These are phyloP conservation scores for Cystobasidium slooffiae DNA, from an alignment of 1,284 basidiomycete genomes.

Conservation along the genomic window DNA sequence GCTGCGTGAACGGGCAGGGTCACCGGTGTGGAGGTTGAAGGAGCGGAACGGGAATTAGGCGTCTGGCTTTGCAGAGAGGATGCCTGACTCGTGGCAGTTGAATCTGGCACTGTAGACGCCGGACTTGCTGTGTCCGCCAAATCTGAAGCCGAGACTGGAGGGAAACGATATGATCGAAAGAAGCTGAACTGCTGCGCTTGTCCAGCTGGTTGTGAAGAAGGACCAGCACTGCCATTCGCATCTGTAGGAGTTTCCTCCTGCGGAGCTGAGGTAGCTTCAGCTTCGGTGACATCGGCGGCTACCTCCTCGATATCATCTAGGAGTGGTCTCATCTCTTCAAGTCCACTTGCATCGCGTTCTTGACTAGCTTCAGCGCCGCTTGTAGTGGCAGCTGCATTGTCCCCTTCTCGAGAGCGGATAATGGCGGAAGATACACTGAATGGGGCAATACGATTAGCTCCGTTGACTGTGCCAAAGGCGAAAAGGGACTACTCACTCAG, in stretches of 20 bases:
- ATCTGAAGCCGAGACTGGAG: not conserved
- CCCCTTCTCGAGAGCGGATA: not conserved
- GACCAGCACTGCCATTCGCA: no score
- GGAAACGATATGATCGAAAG: slow-evolving; percentile 45
- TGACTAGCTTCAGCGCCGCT: not conserved
- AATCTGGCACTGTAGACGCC: no score
- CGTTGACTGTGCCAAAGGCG: no score
- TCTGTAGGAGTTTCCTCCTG: no score
- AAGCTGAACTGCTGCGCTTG: slow-evolving; percentile 30
- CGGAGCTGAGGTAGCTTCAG: no score
- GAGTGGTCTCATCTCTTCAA: slow-evolving; percentile 18
- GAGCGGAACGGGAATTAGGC: no score
- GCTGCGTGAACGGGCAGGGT: not conserved
- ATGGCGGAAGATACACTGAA: slow-evolving; percentile 33
- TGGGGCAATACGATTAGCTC: not conserved
- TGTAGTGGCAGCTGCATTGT: not conserved
- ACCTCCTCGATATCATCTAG: slow-evolving; percentile 25
- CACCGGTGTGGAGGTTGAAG: no score
- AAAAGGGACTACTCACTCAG: slow-evolving; percentile 18
- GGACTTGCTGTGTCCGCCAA: not conserved
- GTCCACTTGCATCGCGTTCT: not conserved
- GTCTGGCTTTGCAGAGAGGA: not conserved
- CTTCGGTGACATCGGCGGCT: not conserved
- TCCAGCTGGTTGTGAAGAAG: not conserved
- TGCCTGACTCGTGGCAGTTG: not conserved